These are phyloP conservation scores for Remersonia thermophila DNA, from an alignment of 2,329 filamentous ascomycete species.

Conservation along the genomic window DNA sequence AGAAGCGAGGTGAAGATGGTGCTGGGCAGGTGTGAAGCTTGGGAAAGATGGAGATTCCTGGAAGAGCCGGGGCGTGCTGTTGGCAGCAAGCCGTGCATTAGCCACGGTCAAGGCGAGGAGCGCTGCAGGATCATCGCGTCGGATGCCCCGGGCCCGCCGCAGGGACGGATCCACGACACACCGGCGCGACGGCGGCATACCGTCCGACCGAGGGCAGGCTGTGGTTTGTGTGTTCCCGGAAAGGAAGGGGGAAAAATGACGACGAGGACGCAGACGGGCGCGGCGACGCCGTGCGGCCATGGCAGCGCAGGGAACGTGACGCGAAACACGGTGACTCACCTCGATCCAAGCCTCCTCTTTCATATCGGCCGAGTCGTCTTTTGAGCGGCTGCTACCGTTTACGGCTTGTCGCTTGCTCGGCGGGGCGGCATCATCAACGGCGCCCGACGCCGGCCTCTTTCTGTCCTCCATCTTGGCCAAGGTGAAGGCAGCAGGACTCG, in stretches of 20 bases:
- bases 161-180: constrained; percentile 3
- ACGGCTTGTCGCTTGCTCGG: constrained; percentile 85
- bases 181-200: constrained; percentile 7
- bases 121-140: constrained; percentile 15
- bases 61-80: constrained; percentile 27
- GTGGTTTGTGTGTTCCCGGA: constrained; percentile 1
- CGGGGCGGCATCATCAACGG: constrained; percentile 71
- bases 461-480: constrained; percentile 97
- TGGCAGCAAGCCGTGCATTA: constrained; percentile 33
- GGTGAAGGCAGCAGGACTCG: constrained; percentile 56
- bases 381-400: constrained; percentile 56
- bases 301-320: constrained; percentile 15
- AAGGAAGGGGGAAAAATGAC: constrained; percentile 6
- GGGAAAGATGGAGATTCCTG: constrained; percentile 20
- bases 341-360: constrained; percentile 52
- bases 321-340: constrained; percentile 41
- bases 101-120: constrained; percentile 24
- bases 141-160: constrained; percentile 12
- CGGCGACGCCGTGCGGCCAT: too few species aligned
- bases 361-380: constrained; percentile 42
- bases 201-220: background rate
- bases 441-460: constrained; percentile 81
- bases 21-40: constrained; percentile 9
- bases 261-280: background rate
- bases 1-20: constrained; percentile 11